Evolutionary conservation across 768 basidiomycete species (phyloP), one percentile per base, ranked within the genome.

Genomic region (Phaffia tasmanica): DNA sequence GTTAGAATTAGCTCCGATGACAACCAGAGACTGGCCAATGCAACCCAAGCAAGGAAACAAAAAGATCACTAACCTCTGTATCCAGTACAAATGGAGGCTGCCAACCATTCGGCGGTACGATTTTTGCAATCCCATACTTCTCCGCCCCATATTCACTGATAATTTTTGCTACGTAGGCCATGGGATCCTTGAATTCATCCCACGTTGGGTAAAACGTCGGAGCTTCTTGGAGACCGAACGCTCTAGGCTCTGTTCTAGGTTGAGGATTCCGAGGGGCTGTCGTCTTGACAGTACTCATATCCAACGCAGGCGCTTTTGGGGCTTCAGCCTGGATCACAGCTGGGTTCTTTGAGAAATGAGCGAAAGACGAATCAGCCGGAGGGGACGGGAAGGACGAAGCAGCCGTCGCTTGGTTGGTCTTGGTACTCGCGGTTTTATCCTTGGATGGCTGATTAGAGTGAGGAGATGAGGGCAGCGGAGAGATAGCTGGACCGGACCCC

Each of bases 21-120:
- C n/a, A 23, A 16, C 53, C 53, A 23, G 30, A 35, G 49, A 19
- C 29, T 2, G 4, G 29, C 15, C 25, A 3, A 16, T 23, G 51
- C n/a, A 27, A 35, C 4, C 14, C 3, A n/a, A 25, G 27, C 50
- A 50, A 29, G 62, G 42, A 51, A 62, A 11, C 21, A 50, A 51
- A 50, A 35, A 27, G 64, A 19, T 9, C 66, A 80, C 85, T 69
- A 71, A 91, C 93, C 83, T 92, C 89, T 21, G 90, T 90, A 75
- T 97, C 86, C 55, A 93, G 88, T 15, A 89, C 86, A 74, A 95
- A 98, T 9, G 94, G 89, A 85, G 95, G 94, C 72, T 86, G 83
- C 95, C 95, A 99, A 25, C 83, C 87, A 64, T 81, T 80, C 1
- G 95, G 95, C 69, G 95, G 95, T 29, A 97, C 83, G 65, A 99